Evolutionary conservation across 768 basidiomycete species (phyloP).

Genomic region (Suillus discolor): DNA sequence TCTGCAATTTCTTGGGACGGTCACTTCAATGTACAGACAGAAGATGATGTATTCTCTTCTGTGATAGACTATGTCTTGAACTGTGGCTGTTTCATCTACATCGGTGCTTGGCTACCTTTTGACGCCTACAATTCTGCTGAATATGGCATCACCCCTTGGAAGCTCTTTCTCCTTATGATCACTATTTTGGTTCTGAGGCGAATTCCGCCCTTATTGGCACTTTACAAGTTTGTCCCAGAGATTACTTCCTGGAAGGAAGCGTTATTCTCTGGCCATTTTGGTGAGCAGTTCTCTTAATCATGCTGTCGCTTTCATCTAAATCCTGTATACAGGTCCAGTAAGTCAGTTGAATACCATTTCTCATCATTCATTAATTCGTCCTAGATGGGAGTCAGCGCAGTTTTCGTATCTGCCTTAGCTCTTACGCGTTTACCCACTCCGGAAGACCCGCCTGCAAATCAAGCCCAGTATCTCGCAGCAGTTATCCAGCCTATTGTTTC

Average conservation of each 20-base stretch:
- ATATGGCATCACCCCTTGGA: slow-evolving; percentile 69
- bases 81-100: slow-evolving; percentile 80
- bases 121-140: slow-evolving; percentile 53
- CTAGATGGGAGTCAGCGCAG: slow-evolving; percentile 89
- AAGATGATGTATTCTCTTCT: slow-evolving; percentile 86
- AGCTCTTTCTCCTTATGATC: slow-evolving; percentile 67
- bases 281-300: slow-evolving; percentile 34
- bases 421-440: slow-evolving; percentile 61
- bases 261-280: slow-evolving; percentile 90
- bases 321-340: slow-evolving; percentile 49
- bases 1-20: slow-evolving; percentile 93
- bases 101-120: slow-evolving; percentile 87
- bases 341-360: slow-evolving; percentile 22
- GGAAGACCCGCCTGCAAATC: slow-evolving; percentile 58
- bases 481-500: slow-evolving; percentile 81
- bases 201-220: slow-evolving; percentile 72
- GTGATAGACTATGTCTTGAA: slow-evolving; percentile 89
- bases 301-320: neutral
- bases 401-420: slow-evolving; percentile 85
- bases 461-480: slow-evolving; percentile 73
- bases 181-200: slow-evolving; percentile 74
- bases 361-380: neutral
- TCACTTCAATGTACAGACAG: slow-evolving; percentile 75
- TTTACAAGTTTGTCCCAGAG: slow-evolving; percentile 89
- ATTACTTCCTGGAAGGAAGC: slow-evolving; percentile 85